Evolutionary conservation across 2,329 filamentous ascomycete genomes (phyloP), one percentile per base, ranked within the genome.

Genomic region (Talaromyces rugulosus): DNA sequence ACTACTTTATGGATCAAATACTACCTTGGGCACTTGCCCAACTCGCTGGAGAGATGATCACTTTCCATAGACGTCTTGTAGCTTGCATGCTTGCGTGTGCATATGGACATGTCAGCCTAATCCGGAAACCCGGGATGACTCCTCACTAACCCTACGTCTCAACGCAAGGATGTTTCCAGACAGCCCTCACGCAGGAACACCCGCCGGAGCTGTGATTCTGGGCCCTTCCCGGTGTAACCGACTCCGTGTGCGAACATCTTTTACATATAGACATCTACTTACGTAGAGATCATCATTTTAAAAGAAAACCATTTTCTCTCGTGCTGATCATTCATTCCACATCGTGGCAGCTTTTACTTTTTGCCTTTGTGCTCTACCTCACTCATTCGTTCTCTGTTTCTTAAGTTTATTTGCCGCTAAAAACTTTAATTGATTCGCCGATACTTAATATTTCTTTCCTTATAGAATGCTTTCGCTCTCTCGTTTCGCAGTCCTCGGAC

Each of bases 401-500:
- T 31, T 31, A 28, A 5, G 23, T 53, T 53, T 18, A 5, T 18
- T 30, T 53, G 50, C 30, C 16, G 12, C 30, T 53, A 31, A 51
- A 23, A 53, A 53, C 12, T 53, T 53, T 53, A 53, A 53, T 53
- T 51, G 9, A 4, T 51, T 33, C 30, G n/a, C 6, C 9, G 5
- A 30, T 53, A 53, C 16, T 53, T 31, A n/a, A 53, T 47, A 53
- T 31, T 53, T 53, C 4, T 30, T 53, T 30, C 4, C 12, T 51
- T 31, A 30, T 28, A 53, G 30, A 28, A 53, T 53, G 50, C 28
- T 53, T 31, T 53, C 50, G 16, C n/a, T 53, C 27, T n/a, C 14
- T 31, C 50, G 18, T 31, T 23, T 62, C 18, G 52, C 52, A 11
- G 50, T 59, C n/a, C 31, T 62, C 31, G 57, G 51, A 50, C 50